Evolutionary conservation across 2,329 filamentous ascomycete genomes (phyloP), one percentile per base, ranked within the genome.

Genomic region (Botrytis galanthina): DNA sequence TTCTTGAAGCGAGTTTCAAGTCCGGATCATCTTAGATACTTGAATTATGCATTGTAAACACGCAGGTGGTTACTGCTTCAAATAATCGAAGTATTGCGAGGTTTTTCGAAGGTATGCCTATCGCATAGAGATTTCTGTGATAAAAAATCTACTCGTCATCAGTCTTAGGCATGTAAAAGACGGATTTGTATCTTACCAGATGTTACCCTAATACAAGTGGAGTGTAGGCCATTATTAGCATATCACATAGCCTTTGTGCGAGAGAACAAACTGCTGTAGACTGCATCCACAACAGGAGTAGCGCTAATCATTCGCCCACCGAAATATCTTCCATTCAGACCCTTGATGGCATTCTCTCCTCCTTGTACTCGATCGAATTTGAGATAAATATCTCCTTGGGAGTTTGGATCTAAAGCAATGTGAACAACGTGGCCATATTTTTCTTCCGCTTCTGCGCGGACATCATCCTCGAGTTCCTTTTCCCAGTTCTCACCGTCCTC

Each of bases 351-450:
- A 82, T 98, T 98, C 84, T 98, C 94, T 82, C 95, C 95, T 79
- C 95, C 95, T 82, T 95, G 90, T 76, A 98, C 93, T 81, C 94
- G 92, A 84, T 97, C 94, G 85, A 99, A 99, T 84, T 99, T 99
- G 83, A 99, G 91, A 84, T 97, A 99, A 79, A 99, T 95, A 82
- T 99, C 96, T 84, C 96, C 96, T 83, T 93, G 90, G 66, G 94
- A 96, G 85, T 97, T 97, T 78, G 93, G 90, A 86, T 98, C 95
- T 84, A 97, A 89, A 79, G 94, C 90, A 84, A 98, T 97, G 89
- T 99, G 96, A 83, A 98, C 94, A 80, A 99, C 95, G 80, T 95
- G 93, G 81, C 96, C 96, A 86, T 98, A 99, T 87, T 96, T 97
- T 80, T 90, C 88, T 85, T 97, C 93, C 82, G 95, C 97, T 86